phyloP scores from a whole-genome alignment of 345 rosid species.

The Tarenaya hassleriana region DNA sequence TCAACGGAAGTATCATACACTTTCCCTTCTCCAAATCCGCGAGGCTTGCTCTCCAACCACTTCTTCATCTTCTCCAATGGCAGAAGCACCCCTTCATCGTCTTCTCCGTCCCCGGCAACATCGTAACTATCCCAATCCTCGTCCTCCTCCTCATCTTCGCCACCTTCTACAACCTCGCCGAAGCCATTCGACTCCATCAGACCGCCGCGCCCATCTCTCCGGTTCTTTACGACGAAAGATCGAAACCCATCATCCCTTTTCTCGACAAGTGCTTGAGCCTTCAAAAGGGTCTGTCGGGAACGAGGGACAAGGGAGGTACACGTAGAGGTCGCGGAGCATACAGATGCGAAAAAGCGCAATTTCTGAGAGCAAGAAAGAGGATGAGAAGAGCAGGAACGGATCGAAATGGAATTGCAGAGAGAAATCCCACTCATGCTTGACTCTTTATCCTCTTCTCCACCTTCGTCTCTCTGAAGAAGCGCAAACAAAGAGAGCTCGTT shows the following conservation, averaged over 20 bases:
- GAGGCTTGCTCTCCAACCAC: conserved; percentile 69
- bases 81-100: conserved; percentile 23
- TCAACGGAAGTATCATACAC: conserved; percentile 64
- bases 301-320: conserved; percentile 18
- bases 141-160: conserved; percentile 19
- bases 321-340: conserved; percentile 1
- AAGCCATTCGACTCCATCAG: conserved; percentile 19
- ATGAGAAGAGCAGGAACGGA: conserved; percentile 8
- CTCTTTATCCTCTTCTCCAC: conserved; percentile 27
- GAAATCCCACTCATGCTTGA: conserved; percentile 27
- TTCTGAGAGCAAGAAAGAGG: conserved; percentile 8
- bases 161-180: conserved; percentile 6
- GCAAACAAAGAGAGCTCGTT: conserved; percentile 1
- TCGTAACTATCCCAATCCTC: conserved; percentile 32
- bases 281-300: conserved; percentile 21
- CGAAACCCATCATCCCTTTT: conserved; percentile 20
- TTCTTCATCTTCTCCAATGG: conserved; percentile 44
- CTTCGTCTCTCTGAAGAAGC: conserved; percentile 2
- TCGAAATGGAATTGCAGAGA: conserved; percentile 23
- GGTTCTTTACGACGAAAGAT: conserved; percentile 22
- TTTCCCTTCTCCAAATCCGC: conserved; percentile 73
- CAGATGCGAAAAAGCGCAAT: background rate
- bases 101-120: conserved; percentile 24
- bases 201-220: conserved; percentile 9
- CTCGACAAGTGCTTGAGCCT: background rate